These are phyloP conservation scores for Aspergillus leporis DNA, from an alignment of 495 filamentous ascomycete genomes.

Conservation along the genomic window DNA sequence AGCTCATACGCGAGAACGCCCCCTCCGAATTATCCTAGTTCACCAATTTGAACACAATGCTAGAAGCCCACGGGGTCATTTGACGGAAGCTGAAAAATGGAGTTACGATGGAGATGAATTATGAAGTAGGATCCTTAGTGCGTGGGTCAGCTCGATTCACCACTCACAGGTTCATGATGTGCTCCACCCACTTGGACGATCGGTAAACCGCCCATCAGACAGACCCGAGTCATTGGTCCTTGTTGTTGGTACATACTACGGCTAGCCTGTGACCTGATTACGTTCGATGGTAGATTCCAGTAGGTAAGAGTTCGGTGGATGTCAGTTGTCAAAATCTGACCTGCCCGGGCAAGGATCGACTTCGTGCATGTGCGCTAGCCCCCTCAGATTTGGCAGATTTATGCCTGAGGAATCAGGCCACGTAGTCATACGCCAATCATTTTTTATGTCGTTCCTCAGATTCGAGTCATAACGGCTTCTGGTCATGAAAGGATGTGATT, in stretches of 20 bases:
- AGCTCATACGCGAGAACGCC: not conserved
- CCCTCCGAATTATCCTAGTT: not conserved
- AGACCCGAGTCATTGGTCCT: constrained; percentile 17
- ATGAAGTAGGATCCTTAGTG: constrained; percentile 9
- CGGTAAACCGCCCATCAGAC: constrained; percentile 10
- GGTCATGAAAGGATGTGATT: no score
- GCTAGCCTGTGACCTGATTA: not conserved
- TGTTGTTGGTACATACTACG: constrained; percentile 1
- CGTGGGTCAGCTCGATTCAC: constrained; percentile 16
- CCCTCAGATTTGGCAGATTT: not conserved
- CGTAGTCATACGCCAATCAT: not conserved
- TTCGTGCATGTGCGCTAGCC: not conserved
- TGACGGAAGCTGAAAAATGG: constrained; percentile 15
- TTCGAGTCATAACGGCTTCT: not conserved
- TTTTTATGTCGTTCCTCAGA: not conserved
- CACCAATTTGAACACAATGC: not conserved
- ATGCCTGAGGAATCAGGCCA: not conserved
- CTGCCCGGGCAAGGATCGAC: not conserved
- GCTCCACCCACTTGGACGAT: constrained; percentile 19
- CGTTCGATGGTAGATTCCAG: not conserved
- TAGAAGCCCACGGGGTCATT: not conserved
- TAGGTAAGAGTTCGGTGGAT: not conserved
- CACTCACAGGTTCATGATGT: constrained; percentile 10
- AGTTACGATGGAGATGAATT: constrained; percentile 10
- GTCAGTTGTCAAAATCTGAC: constrained; percentile 2